A percentile compares a stretch with the other conserved stretches of the same genome.
Evolutionary conservation across 768 basidiomycete species (phyloP).

Genomic region (Austroboletus festivus): DNA sequence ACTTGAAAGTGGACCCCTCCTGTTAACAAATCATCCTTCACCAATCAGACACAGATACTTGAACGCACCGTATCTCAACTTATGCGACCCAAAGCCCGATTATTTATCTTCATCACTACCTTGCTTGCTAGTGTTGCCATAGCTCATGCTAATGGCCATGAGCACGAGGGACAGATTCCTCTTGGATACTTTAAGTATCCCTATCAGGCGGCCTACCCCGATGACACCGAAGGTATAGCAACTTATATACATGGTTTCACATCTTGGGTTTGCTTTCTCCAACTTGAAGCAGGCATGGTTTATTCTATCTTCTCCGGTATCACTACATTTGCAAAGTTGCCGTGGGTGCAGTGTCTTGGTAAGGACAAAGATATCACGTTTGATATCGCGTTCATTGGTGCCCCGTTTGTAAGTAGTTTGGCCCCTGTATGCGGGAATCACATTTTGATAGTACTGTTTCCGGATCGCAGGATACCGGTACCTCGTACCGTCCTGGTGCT

Average conservation of each 20-base stretch:
- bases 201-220: slow-evolving; percentile 52
- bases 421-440: not conserved
- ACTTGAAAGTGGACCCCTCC: too few species aligned
- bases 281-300: slow-evolving; percentile 51
- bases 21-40: too few species aligned
- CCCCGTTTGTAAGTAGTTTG: slow-evolving; percentile 59
- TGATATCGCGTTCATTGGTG: slow-evolving; percentile 83
- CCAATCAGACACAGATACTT: too few species aligned
- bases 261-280: not conserved
- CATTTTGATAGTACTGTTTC: not conserved
- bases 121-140: slow-evolving; percentile 26
- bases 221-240: slow-evolving; percentile 54
- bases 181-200: slow-evolving; percentile 67
- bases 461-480: slow-evolving; percentile 55
- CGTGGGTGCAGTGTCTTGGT: slow-evolving; percentile 76
- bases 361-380: slow-evolving; percentile 54
- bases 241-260: not conserved
- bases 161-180: slow-evolving; percentile 56
- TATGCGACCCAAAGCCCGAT: too few species aligned
- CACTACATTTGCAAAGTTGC: slow-evolving; percentile 81
- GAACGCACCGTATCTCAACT: too few species aligned
- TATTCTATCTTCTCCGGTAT: slow-evolving; percentile 82
- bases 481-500: slow-evolving; percentile 79
- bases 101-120: slow-evolving; percentile 24
- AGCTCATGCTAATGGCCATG: slow-evolving; percentile 40